phyloP scores from a whole-genome alignment of 305 asterid species.

The Fraxinus sp. region DNA sequence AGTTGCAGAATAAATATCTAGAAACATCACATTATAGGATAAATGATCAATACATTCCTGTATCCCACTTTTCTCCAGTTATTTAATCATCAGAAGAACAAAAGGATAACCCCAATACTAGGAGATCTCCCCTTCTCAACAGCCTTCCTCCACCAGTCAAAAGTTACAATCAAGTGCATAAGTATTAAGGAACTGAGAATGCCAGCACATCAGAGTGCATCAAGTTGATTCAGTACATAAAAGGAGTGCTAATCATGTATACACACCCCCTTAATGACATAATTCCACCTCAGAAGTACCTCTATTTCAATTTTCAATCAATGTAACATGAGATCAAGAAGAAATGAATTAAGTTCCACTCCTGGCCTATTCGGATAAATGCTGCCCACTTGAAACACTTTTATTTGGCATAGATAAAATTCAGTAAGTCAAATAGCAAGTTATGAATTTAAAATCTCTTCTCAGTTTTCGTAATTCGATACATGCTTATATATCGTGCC shows the following conservation, averaged over 20 bases:
- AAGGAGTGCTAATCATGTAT: background rate
- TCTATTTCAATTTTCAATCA: background rate
- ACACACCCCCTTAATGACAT: background rate
- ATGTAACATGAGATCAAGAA: background rate
- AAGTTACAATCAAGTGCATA: background rate
- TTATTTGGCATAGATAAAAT: background rate
- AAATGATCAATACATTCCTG: background rate
- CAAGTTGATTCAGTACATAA: background rate
- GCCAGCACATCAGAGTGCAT: background rate
- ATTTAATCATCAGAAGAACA: background rate
- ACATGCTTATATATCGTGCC: background rate
- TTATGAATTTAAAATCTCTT: background rate
- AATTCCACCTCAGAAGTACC: background rate
- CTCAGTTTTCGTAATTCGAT: background rate
- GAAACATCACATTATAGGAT: background rate
- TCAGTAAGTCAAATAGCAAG: background rate
- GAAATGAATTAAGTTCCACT: background rate
- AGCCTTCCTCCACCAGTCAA: background rate
- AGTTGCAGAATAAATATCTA: background rate
- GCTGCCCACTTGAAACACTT: background rate
- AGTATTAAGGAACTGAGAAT: background rate
- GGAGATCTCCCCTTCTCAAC: background rate
- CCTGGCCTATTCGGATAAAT: background rate
- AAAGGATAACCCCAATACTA: background rate
- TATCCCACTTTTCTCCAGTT: background rate